Conservation (phyloP, 1,139 yeast genomes). For the Sugiyamaella japonica region DNA sequence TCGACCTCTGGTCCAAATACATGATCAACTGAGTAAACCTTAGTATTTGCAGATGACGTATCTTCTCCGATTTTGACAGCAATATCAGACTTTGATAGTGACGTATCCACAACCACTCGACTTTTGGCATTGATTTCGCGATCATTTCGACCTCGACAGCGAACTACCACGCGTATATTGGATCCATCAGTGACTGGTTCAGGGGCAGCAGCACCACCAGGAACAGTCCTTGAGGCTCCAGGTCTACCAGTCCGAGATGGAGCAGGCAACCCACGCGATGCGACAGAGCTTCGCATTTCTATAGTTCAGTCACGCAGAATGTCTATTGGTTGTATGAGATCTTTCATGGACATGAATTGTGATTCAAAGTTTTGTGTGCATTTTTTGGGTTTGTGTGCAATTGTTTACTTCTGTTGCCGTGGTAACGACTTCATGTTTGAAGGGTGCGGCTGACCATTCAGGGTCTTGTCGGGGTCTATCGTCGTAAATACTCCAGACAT, state of each 20-base stretch:
- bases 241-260: not conserved
- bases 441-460: not conserved
- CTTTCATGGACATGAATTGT: not conserved
- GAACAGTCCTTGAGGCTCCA: not conserved
- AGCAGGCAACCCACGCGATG: not conserved
- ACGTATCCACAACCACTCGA: slow-evolving; percentile 59
- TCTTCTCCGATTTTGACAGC: slow-evolving; percentile 27
- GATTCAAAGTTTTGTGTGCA: not conserved
- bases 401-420: slow-evolving; percentile 5
- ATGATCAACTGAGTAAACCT: slow-evolving; percentile 64
- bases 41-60: slow-evolving; percentile 32
- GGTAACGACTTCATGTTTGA: not conserved
- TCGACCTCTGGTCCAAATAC: slow-evolving; percentile 76
- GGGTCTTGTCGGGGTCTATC: no score
- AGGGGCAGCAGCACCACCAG: not conserved
- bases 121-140: slow-evolving; percentile 71
- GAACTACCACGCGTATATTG: slow-evolving; percentile 78
- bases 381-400: not conserved
- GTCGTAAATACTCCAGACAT: no score
- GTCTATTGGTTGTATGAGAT: not conserved
- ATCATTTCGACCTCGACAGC: slow-evolving; percentile 81
- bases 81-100: slow-evolving; percentile 27
- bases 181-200: slow-evolving; percentile 28
- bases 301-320: not conserved
- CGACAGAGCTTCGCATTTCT: slow-evolving; percentile 8